Percentiles rank a stretch among this genome's conserved stretches.
phyloP scores from a whole-genome alignment of 2,329 filamentous ascomycete species.

The Botrytis paeoniae region DNA sequence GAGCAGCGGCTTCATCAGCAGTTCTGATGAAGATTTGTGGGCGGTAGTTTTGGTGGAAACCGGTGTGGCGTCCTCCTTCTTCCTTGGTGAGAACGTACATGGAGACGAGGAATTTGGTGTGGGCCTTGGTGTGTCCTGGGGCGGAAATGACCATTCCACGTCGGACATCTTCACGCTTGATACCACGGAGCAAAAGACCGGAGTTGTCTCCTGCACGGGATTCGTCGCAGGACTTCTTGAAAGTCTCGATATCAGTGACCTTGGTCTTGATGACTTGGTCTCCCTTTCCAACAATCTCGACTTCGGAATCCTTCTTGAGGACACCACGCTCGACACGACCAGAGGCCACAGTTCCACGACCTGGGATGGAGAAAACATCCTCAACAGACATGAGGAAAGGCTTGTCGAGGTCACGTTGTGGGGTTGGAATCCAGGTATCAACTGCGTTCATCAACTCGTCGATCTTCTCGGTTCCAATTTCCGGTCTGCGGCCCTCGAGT shows the following conservation, averaged over 20 bases:
- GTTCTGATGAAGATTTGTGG: constrained; percentile 96
- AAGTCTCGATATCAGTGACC: constrained; percentile 99
- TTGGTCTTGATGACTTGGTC: constrained; percentile 88
- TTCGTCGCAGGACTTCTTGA: constrained; percentile 99
- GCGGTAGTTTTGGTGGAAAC: constrained; percentile 94
- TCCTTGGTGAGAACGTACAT: constrained; percentile 98
- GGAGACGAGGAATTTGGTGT: constrained; percentile 89
- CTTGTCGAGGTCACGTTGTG: constrained; percentile 91
- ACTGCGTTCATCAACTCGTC: constrained; percentile 88
- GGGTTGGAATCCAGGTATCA: constrained; percentile 94
- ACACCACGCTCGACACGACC: constrained; percentile 95
- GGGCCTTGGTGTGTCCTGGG: constrained; percentile 79
- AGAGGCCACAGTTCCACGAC: constrained; percentile 94
- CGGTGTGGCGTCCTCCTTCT: constrained; percentile 94
- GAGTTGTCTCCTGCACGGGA: constrained; percentile 97
- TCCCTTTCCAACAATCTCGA: constrained; percentile 91
- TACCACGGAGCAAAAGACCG: constrained; percentile 89
- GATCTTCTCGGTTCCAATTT: constrained; percentile 85
- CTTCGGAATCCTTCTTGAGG: constrained; percentile 89
- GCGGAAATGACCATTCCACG: constrained; percentile 92
- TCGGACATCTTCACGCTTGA: constrained; percentile 90
- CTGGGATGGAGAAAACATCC: constrained; percentile 84
- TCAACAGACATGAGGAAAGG: constrained; percentile 99
- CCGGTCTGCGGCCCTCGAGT: constrained; percentile 78
- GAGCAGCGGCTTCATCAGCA: constrained; percentile 73